phyloP scores from a whole-genome alignment of 768 basidiomycete genomes.

The Naematelia aurantialba region DNA sequence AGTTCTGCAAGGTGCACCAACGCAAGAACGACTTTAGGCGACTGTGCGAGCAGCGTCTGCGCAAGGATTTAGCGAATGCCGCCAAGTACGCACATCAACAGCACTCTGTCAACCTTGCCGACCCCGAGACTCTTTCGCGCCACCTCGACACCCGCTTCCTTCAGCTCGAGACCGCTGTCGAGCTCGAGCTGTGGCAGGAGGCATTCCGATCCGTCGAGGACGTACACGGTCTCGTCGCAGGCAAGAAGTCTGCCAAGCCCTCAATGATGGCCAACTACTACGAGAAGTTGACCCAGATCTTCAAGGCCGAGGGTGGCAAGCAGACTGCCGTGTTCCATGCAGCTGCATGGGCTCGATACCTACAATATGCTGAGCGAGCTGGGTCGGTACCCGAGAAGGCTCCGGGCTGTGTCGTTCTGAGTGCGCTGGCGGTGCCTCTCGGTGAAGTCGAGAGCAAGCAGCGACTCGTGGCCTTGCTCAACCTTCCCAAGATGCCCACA shows the following conservation, averaged over 20 bases:
- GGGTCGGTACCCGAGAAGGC: constrained; percentile 72
- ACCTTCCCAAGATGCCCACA: constrained; percentile 76
- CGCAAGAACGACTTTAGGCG: constrained; percentile 97
- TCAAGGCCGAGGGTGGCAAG: constrained; percentile 64
- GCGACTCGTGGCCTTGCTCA: constrained; percentile 76
- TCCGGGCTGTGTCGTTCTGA: constrained; percentile 86
- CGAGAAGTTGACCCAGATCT: constrained; percentile 94
- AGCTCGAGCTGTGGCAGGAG: constrained; percentile 98
- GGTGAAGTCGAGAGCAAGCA: constrained; percentile 60
- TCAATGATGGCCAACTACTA: constrained; percentile 99
- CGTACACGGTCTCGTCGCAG: constrained; percentile 82
- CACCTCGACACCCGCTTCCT: constrained; percentile 96
- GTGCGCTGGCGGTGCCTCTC: constrained; percentile 88
- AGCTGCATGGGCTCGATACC: constrained; percentile 88
- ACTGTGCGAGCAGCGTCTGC: constrained; percentile 82
- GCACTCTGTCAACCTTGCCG: constrained; percentile 90
- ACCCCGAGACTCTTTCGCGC: constrained; percentile 88
- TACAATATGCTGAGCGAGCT: constrained; percentile 54
- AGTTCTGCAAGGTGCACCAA: constrained; percentile 88
- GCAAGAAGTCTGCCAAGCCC: constrained; percentile 85
- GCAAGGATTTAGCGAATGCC: constrained; percentile 88
- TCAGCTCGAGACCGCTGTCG: constrained; percentile 92
- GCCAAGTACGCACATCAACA: constrained; percentile 92
- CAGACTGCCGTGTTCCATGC: constrained; percentile 94
- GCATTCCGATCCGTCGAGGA: constrained; percentile 98